Evolutionary conservation across 225 moss, liverwort and hornwort genomes (phyloP), one percentile per base, ranked within the genome.

Genomic region (Marchantia polymorpha): DNA sequence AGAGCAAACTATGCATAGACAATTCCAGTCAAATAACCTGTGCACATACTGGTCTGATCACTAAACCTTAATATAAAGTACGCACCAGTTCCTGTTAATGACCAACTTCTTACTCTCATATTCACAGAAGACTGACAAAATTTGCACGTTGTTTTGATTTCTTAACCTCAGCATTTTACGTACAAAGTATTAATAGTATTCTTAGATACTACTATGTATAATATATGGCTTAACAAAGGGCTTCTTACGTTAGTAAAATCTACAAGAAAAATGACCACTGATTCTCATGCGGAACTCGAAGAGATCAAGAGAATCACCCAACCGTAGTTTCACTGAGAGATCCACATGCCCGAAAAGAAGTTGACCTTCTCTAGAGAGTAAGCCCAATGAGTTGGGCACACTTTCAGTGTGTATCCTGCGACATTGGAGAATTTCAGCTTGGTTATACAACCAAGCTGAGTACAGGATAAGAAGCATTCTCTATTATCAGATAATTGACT

Each of bases 381-480:
- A 82, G 23, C 89, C 29, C 23, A 96, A 83, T 80, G 88, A 76
- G 76, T 90, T 85, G 69, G 84, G 87, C 59, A 84, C 56, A 52
- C 78, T 74, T 79, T 81, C 70, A 51, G 94, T 87, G 64, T 96
- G 96, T 76, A 94, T 52, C 75, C 96, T 96, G 89, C 82, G 72
- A 0, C 72, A 29, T 77, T 19, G 14, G 26, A 46, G 8, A 77
- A 48, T 9, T n/a, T 7, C 0, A n/a, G 56, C 14, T 56, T 56
- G 14, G 19, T 19, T 22, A 16, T 73, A 52, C n/a, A n/a, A n/a
- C n/a, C n/a, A n/a, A n/a, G n/a, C n/a, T 8, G 14, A 14, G 55
- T 56, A 56, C 14, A 39, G 5, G 39, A 39, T 39, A 39, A 39
- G 39, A 39, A 39, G 39, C 39, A 39, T 39, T 39, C 3, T 39